A percentile compares a stretch with the other conserved stretches of the same genome.
These are phyloP conservation scores for Quaeritorhiza haematococci DNA, from an alignment of 371 early-diverging fungal genomes.

Conservation along the genomic window DNA sequence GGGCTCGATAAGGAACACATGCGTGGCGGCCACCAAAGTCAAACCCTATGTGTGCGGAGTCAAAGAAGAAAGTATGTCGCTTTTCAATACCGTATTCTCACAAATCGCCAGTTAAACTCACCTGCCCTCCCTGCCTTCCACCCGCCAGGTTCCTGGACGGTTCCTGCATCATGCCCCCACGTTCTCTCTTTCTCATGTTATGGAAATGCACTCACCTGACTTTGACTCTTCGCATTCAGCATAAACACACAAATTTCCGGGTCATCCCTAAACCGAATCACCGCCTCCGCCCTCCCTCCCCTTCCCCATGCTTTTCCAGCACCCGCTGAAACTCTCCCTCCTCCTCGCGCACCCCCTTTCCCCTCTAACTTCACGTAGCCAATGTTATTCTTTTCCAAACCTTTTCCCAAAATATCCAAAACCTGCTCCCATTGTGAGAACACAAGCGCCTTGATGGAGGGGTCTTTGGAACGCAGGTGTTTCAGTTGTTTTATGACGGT, in stretches of 20 bases:
- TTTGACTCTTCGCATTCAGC: constrained; percentile 40
- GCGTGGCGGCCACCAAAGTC: constrained; percentile 36
- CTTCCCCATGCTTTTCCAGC: no score
- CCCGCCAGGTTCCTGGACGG: no score
- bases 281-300: constrained; percentile 7
- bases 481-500: constrained; percentile 57
- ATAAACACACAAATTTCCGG: constrained; percentile 25
- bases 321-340: no score
- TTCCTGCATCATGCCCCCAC: no score
- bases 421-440: constrained; percentile 69
- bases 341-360: constrained; percentile 7
- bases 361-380: constrained; percentile 34
- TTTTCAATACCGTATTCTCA: no score
- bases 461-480: constrained; percentile 35
- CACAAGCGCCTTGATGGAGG: constrained; percentile 52
- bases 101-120: no score
- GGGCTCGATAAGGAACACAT: constrained; percentile 46
- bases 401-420: constrained; percentile 46
- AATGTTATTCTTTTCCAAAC: constrained; percentile 47
- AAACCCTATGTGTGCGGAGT: no score
- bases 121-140: no score
- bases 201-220: no score
- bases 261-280: constrained; percentile 22
- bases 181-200: no score
- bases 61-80: no score